A percentile compares a stretch with the other conserved stretches of the same genome.
phyloP scores from a whole-genome alignment of 2,329 filamentous ascomycete genomes.

The Hansfordia pulvinata region DNA sequence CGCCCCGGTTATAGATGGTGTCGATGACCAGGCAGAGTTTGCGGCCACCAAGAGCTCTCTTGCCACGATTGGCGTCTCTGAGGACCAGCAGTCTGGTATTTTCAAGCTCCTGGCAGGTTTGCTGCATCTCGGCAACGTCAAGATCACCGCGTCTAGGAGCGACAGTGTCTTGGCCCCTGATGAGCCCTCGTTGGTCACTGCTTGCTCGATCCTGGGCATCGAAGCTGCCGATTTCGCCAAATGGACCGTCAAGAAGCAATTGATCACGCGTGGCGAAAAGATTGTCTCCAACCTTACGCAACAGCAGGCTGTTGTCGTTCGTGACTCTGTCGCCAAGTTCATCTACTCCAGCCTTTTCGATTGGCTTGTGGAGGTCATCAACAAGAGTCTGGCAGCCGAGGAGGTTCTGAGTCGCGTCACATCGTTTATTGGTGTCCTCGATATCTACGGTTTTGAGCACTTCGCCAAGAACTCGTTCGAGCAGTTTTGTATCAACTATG shows the following conservation, averaged over 20 bases:
- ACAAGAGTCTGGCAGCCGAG: constrained; percentile 77
- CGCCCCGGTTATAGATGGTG: constrained; percentile 79
- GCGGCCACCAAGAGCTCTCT: constrained; percentile 77
- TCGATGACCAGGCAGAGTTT: constrained; percentile 93
- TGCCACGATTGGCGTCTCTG: constrained; percentile 71
- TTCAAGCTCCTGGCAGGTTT: constrained; percentile 85
- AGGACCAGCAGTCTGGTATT: constrained; percentile 65
- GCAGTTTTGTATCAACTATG: constrained; percentile 99
- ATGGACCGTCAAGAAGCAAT: constrained; percentile 98
- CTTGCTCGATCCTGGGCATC: constrained; percentile 78
- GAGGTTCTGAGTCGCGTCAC: constrained; percentile 69
- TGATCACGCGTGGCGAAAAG: constrained; percentile 92
- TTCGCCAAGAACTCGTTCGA: constrained; percentile 99
- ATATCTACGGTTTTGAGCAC: constrained; percentile 99
- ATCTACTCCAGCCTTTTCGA: constrained; percentile 98
- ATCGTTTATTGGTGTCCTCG: constrained; percentile 93
- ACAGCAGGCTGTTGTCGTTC: constrained; percentile 84
- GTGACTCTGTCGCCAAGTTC: constrained; percentile 96
- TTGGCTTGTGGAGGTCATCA: constrained; percentile 97
- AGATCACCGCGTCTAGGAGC: constrained; percentile 80
- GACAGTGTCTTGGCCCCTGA: constrained; percentile 72
- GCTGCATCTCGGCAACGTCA: constrained; percentile 89
- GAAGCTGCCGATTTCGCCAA: constrained; percentile 78
- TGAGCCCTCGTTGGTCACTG: constrained; percentile 71
- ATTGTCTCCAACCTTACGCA: constrained; percentile 92